phyloP scores from a whole-genome alignment of 2,329 filamentous ascomycete species.

The Leptographium lundbergii region DNA sequence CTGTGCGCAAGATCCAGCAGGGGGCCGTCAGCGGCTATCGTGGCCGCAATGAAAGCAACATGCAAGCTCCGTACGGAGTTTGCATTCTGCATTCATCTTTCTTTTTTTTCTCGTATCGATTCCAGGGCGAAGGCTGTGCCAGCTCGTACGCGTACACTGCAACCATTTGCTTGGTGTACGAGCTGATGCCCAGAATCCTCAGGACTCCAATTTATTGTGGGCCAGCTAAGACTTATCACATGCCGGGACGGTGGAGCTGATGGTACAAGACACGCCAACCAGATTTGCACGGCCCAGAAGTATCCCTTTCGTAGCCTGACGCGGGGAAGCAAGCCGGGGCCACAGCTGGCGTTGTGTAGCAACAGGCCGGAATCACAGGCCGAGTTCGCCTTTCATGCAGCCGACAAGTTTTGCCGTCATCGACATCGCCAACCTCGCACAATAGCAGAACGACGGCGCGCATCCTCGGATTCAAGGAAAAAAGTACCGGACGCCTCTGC shows the following conservation, averaged over 20 bases:
- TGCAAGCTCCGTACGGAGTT: too few species aligned
- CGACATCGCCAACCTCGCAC: not conserved
- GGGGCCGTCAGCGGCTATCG: too few species aligned
- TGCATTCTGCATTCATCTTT: too few species aligned
- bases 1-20: too few species aligned
- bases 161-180: too few species aligned
- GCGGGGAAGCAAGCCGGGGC: not conserved
- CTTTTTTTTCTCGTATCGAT: too few species aligned
- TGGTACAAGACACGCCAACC: not conserved
- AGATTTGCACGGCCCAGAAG: not conserved
- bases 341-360: not conserved
- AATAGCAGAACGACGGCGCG: not conserved
- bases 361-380: not conserved
- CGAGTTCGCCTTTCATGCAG: not conserved
- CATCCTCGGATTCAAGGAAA: too few species aligned
- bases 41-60: too few species aligned
- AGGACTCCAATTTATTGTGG: not conserved
- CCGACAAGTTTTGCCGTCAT: not conserved
- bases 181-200: not conserved
- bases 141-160: too few species aligned
- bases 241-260: not conserved
- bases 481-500: not conserved
- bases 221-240: not conserved
- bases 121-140: too few species aligned
- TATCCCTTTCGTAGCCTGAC: not conserved